Base-by-base conservation (phyloP, 2,329 filamentous ascomycete genomes). In the Cadophora sp. region DNA sequence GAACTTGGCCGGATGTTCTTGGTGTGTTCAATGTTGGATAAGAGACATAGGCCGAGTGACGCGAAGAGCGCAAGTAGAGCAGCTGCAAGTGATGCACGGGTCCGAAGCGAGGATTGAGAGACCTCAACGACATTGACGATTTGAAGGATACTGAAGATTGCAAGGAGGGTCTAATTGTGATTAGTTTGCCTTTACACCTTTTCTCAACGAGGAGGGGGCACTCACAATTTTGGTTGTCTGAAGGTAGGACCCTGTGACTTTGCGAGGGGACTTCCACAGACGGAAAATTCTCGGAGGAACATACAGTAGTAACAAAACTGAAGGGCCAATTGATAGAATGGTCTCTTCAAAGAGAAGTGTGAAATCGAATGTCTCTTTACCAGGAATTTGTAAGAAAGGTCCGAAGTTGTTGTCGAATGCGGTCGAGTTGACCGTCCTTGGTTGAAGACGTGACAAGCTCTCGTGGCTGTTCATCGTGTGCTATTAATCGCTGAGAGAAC, bases 341-440 rank as follows among this genome's bases (percentile, higher is more conserved):
- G 73, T 69, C 59, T 76, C 73, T 62, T 76, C 75, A 51, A 76
- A 76, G 0, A 76, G 56, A 22, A 76, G 68, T 46, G 74, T 75
- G 67, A 76, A 76, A 64, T 76, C 73, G 34, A 76, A 75, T 26
- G 69, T 68, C 24, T 14, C 22, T 34, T 34, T 62, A 16, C 63
- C 64, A 31, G 68, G 65, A 34, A 68, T 34, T 12, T 70, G 1
- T 19, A 72, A 63, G 22, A 72, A 66, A 4, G 71, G 71, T 2
- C 71, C 71, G 55, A 73, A 73, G 29, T 27, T 71, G 59, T 68
- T 68, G 56, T 73, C 70, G 31, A 34, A 48, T n/a, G 27, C 27
- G 27, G 65, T 67, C 5, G 65, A 68, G 48, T 71, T 71, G 59
- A 43, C 27, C 14, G 48, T 26, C 22, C 31, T 64, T 40, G 53